phyloP scores from a whole-genome alignment of 2,329 filamentous ascomycete species.

The Fusarium pininemorale region DNA sequence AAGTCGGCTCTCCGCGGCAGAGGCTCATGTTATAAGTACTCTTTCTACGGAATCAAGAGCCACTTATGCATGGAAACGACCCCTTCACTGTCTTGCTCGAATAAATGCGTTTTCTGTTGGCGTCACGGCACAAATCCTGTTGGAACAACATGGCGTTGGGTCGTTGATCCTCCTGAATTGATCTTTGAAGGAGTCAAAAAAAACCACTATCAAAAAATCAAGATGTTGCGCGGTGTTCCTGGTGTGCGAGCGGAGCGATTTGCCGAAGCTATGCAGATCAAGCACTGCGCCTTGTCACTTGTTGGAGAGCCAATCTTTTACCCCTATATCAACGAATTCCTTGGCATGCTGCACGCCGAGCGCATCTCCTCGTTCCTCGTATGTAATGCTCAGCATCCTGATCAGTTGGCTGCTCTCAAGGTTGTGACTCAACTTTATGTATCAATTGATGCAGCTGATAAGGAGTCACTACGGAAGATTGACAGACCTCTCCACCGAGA shows the following conservation, averaged over 20 bases:
- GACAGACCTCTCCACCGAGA: constrained; percentile 93
- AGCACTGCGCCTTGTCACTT: constrained; percentile 89
- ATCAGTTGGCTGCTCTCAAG: constrained; percentile 82
- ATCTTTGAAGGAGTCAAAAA: constrained; percentile 92
- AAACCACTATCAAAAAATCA: constrained; percentile 96
- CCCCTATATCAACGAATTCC: constrained; percentile 93
- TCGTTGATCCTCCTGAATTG: constrained; percentile 87
- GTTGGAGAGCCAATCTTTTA: constrained; percentile 99
- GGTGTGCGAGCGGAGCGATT: constrained; percentile 93
- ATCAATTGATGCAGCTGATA: constrained; percentile 93
- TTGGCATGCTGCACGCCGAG: constrained; percentile 82
- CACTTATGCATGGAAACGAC: constrained; percentile 99
- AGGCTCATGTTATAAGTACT: constrained; percentile 97
- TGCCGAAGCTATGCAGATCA: constrained; percentile 89
- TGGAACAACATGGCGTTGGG: constrained; percentile 96
- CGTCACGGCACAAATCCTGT: constrained; percentile 97
- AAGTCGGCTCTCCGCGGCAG: constrained; percentile 94
- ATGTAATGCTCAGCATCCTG: constrained; percentile 96
- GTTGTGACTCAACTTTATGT: constrained; percentile 97
- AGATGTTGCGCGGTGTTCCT: constrained; percentile 93
- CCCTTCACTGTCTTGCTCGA: constrained; percentile 92
- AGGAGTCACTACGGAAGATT: constrained; percentile 85
- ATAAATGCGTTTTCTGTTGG: constrained; percentile 99
- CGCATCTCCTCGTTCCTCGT: constrained; percentile 94
- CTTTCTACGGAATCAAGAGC: constrained; percentile 95